phyloP scores from a whole-genome alignment of 148 eudicot species.

The Beta vulgaris region DNA sequence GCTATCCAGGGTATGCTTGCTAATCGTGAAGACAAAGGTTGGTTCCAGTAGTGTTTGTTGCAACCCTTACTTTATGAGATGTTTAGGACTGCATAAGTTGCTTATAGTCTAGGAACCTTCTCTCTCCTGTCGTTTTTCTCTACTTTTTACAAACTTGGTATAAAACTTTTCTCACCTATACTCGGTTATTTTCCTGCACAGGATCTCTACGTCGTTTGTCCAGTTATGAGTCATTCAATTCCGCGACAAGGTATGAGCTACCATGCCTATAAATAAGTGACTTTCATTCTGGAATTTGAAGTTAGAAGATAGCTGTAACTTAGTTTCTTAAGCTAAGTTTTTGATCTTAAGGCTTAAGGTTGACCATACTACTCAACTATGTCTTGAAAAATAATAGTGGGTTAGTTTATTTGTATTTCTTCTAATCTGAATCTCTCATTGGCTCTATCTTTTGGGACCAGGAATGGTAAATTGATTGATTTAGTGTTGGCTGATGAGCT shows the following conservation, averaged over 20 bases:
- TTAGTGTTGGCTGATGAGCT: too few relatives aligned
- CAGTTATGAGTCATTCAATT: constrained; percentile 65
- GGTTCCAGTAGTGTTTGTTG: constrained; percentile 10
- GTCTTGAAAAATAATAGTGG: too few relatives aligned
- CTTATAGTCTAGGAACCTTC: background rate
- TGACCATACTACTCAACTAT: too few relatives aligned
- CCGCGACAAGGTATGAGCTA: constrained; percentile 55
- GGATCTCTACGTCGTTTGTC: constrained; percentile 52
- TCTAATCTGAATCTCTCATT: too few relatives aligned
- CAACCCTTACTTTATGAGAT: background rate
- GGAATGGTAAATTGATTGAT: too few relatives aligned
- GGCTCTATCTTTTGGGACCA: too few relatives aligned
- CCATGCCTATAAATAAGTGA: background rate
- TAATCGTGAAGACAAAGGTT: constrained; percentile 72
- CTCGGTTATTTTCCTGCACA: constrained; percentile 29
- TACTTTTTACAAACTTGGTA: too few relatives aligned
- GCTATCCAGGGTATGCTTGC: constrained; percentile 56
- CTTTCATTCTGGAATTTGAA: background rate
- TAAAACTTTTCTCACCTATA: background rate
- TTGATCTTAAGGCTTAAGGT: background rate
- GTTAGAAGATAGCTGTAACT: background rate
- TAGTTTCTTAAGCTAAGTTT: background rate
- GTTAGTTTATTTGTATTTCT: too few relatives aligned
- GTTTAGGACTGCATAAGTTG: background rate
- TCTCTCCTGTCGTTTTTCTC: background rate